These are phyloP conservation scores for Aschersonia sp. DNA, from an alignment of 2,329 filamentous ascomycete species.

Conservation along the genomic window DNA sequence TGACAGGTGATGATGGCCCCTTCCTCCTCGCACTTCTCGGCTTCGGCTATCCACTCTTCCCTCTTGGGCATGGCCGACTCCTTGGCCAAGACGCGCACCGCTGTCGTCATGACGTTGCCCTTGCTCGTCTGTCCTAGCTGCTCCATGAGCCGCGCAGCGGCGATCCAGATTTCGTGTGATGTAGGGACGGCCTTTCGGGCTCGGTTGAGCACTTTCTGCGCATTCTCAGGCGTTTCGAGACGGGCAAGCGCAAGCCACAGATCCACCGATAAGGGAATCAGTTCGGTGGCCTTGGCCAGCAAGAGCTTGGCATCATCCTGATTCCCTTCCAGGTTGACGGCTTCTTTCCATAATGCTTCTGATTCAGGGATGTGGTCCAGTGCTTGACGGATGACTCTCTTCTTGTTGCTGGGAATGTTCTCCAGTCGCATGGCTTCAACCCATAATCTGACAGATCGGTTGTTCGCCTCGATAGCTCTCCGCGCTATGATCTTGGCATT, in stretches of 20 bases:
- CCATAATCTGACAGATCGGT: constrained; percentile 79
- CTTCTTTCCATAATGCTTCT: constrained; percentile 94
- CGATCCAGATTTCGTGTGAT: constrained; percentile 93
- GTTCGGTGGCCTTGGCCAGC: constrained; percentile 86
- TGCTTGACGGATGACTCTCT: constrained; percentile 81
- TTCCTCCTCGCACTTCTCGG: constrained; percentile 88
- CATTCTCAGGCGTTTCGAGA: constrained; percentile 78
- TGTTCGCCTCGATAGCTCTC: constrained; percentile 83
- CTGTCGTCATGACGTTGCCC: constrained; percentile 89
- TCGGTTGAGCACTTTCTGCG: constrained; percentile 87
- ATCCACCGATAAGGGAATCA: constrained; percentile 86
- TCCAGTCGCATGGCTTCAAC: constrained; percentile 92
- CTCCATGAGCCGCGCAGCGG: constrained; percentile 80
- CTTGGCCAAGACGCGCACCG: constrained; percentile 72
- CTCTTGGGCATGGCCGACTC: constrained; percentile 94
- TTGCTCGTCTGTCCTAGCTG: constrained; percentile 65
- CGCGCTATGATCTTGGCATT: constrained; percentile 95
- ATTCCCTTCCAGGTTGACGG: constrained; percentile 89
- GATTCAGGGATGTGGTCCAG: constrained; percentile 89
- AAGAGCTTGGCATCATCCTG: constrained; percentile 75
- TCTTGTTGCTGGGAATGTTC: constrained; percentile 68
- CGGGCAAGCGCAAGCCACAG: constrained; percentile 89
- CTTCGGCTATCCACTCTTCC: constrained; percentile 92
- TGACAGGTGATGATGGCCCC: constrained; percentile 75
- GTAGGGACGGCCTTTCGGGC: constrained; percentile 88